Evolutionary conservation across 305 asterid genomes (phyloP).

Genomic region (Plantago coronopus): DNA sequence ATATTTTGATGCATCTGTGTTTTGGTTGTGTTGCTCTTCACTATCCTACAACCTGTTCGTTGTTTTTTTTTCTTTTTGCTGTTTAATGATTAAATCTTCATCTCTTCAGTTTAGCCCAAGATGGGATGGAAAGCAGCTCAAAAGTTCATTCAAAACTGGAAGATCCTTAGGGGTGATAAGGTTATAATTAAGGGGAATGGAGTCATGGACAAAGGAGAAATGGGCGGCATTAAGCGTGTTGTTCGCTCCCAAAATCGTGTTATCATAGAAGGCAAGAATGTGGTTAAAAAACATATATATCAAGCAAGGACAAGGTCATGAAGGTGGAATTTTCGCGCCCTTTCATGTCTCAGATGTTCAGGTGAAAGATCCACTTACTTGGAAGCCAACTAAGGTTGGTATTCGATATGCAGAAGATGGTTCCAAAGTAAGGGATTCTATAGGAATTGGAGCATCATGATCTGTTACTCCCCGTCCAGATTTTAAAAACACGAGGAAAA

Average conservation of each 20-base stretch:
- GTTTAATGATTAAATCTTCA: too few species aligned
- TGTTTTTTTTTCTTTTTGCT: too few species aligned
- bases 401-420: conserved; percentile 77
- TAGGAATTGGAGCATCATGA: conserved; percentile 82
- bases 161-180: too few species aligned
- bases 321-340: conserved; percentile 96
- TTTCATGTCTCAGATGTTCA: conserved; percentile 89
- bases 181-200: too few species aligned
- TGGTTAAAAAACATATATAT: conserved; percentile 95
- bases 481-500: conserved; percentile 65
- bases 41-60: too few species aligned
- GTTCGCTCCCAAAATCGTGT: conserved; percentile 89
- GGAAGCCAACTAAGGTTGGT: conserved; percentile 86
- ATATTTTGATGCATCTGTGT: too few species aligned
- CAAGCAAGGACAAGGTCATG: too few species aligned
- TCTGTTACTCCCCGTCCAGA: conserved; percentile 84
- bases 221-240: conserved; percentile 72
- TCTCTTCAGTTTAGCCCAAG: neutral
- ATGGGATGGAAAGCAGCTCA: conserved; percentile 99
- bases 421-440: conserved; percentile 64
- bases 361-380: conserved; percentile 78
- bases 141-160: conserved; percentile 85
- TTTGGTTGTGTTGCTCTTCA: too few species aligned
- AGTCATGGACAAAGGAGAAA: conserved; percentile 92
- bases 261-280: conserved; percentile 84